Percentiles rank a stretch among this genome's conserved stretches.
These are phyloP conservation scores for Micractinium sp. DNA, from an alignment of 139 green algal genomes.

Conservation along the genomic window DNA sequence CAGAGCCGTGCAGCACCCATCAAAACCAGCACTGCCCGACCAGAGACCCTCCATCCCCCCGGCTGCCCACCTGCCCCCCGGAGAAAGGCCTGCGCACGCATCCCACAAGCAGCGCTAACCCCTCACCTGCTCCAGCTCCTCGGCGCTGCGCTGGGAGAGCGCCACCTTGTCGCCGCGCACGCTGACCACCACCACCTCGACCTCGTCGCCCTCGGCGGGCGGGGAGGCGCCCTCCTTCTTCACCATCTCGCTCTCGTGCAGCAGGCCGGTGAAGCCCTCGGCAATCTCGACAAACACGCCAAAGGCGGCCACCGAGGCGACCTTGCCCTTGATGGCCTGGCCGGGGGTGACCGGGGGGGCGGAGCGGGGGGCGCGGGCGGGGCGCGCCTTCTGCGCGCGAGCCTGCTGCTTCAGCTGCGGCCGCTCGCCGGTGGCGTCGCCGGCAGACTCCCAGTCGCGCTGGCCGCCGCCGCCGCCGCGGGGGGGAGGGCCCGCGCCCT, in stretches of 20 bases:
- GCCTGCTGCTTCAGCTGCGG: constrained; percentile 22
- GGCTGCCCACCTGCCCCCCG: no score
- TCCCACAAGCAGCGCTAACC: not conserved
- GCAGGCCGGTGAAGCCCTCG: constrained; percentile 71
- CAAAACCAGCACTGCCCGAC: no score
- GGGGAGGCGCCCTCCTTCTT: constrained; percentile 42
- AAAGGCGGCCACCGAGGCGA: constrained; percentile 61
- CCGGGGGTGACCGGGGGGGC: constrained; percentile 44
- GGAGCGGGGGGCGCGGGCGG: not conserved
- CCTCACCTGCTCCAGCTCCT: constrained; percentile 42
- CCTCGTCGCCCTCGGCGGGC: constrained; percentile 55
- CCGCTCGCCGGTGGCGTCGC: constrained; percentile 4
- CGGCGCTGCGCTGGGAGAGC: constrained; percentile 52
- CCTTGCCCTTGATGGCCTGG: constrained; percentile 64
- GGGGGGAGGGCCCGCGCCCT: constrained; percentile 33
- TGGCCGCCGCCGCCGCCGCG: constrained; percentile 31
- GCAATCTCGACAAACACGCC: constrained; percentile 73
- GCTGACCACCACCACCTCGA: constrained; percentile 60
- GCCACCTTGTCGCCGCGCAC: constrained; percentile 60
- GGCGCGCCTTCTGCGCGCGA: constrained; percentile 6
- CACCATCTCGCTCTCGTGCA: constrained; percentile 73
- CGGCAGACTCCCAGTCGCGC: constrained; percentile 47
- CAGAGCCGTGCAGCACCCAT: no score
- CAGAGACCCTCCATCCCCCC: no score
- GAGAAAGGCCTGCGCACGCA: no score